Evolutionary conservation across 176 grass and related monocot species (phyloP), one percentile per base, ranked within the genome.

Genomic region (Oryza australiensis): DNA sequence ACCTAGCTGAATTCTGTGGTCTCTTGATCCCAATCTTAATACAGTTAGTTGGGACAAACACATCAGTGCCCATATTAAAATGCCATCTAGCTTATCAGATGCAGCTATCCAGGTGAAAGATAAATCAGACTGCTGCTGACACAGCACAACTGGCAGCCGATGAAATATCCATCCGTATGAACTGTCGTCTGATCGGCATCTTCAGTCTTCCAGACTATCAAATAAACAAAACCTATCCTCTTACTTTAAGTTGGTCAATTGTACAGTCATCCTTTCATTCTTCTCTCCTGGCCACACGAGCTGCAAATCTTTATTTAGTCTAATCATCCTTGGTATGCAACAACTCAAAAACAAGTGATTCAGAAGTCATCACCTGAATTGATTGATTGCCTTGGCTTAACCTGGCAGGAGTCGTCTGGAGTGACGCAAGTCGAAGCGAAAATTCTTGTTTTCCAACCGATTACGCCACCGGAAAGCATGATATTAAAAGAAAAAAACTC

Each of bases 391-490:
- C 60, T 80, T 42, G 60, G 41, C 71, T 28, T 69, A 64, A 5
- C 77, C 64, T 27, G n/a, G 64, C 16, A 60, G 43, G 23, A 76
- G 42, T 72, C 33, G 72, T 69, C 49, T 38, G 41, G 55, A 64
- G 78, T 81, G 82, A 85, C 48, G 76, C 76, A 70, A 59, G 75
- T 70, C 48, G 22, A 76, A 64, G 4, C 41, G 10, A 22, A 84
- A 40, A 28, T 81, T 65, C 28, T 30, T 18, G 32, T 7, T 81
- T 70, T 28, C 83, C 73, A 51, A 14, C 22, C 67, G 73, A 66
- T 89, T 62, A 86, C 88, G 88, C 78, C 35, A 89, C 73, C 41
- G 59, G 49, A 26, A 16, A 34, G 42, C 18, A n/a, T 8, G 30
- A 65, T 8, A 66, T 37, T 72, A 63, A 35, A 35, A 89, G n/a